These are phyloP conservation scores for Yamadazyma endophytica DNA, from an alignment of 805 yeast species.

Conservation along the genomic window DNA sequence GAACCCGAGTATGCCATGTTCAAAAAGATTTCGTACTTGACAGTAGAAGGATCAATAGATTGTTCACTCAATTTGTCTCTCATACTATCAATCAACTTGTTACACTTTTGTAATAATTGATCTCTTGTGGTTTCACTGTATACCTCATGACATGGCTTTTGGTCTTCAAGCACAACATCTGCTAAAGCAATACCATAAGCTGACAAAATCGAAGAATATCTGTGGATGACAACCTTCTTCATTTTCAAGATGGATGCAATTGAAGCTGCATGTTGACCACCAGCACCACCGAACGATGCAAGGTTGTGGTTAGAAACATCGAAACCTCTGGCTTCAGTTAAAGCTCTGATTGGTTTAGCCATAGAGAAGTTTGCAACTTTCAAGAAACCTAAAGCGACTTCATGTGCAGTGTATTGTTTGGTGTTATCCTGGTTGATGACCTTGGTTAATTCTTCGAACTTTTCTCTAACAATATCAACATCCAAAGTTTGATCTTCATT, in stretches of 20 bases:
- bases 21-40: conserved; percentile 8
- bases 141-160: conserved; percentile 33
- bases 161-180: conserved; percentile 36
- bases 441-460: conserved; percentile 52
- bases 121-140: conserved; percentile 30
- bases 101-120: conserved; percentile 14
- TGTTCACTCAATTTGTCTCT: conserved; percentile 7
- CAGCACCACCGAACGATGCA: conserved; percentile 91
- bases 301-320: conserved; percentile 60
- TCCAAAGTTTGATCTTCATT: conserved; percentile 71
- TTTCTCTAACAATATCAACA: conserved; percentile 41
- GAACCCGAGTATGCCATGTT: conserved; percentile 17
- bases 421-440: conserved; percentile 57
- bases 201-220: conserved; percentile 77
- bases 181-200: conserved; percentile 90
- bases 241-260: conserved; percentile 73
- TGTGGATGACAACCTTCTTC: conserved; percentile 64
- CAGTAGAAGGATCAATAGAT: conserved; percentile 6
- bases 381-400: conserved; percentile 77
- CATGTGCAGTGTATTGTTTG: conserved; percentile 47
- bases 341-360: conserved; percentile 85
- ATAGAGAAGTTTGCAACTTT: conserved; percentile 82
- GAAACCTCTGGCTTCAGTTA: conserved; percentile 83
- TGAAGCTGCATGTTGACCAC: conserved; percentile 84
- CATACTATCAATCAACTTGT: conserved; percentile 7